Conservation (phyloP, 1,139 yeast species). For the Suhomyces anneliseae region DNA sequence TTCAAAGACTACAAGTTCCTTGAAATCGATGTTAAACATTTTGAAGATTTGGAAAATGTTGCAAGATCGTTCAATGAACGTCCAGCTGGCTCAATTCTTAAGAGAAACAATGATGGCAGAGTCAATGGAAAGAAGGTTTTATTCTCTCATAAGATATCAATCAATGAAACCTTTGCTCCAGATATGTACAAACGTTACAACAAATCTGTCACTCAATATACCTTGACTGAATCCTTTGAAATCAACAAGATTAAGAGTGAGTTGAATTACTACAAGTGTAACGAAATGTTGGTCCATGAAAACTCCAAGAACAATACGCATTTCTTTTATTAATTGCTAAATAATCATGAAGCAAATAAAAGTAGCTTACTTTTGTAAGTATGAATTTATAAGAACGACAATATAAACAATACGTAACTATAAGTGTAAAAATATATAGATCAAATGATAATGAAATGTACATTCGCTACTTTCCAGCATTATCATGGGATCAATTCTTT, state of each 20-base stretch:
- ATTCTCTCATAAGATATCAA: slow-evolving; percentile 45
- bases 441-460: too few relatives aligned
- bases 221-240: slow-evolving; percentile 46
- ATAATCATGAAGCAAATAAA: neutral
- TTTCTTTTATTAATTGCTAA: slow-evolving; percentile 38
- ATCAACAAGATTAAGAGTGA: slow-evolving; percentile 51
- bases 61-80: neutral
- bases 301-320: slow-evolving; percentile 52
- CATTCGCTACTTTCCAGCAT: too few relatives aligned
- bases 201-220: slow-evolving; percentile 51
- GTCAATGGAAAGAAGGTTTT: slow-evolving; percentile 27
- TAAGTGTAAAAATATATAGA: too few relatives aligned
- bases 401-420: too few relatives aligned
- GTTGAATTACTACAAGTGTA: slow-evolving; percentile 50
- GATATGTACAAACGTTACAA: slow-evolving; percentile 52
- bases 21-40: slow-evolving; percentile 33
- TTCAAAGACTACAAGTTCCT: slow-evolving; percentile 38
- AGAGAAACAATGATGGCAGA: slow-evolving; percentile 1
- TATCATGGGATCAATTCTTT: too few relatives aligned
- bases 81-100: slow-evolving; percentile 10
- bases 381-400: too few relatives aligned
- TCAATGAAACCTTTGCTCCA: slow-evolving; percentile 51
- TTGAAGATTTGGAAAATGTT: slow-evolving; percentile 24
- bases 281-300: slow-evolving; percentile 59
- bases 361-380: too few relatives aligned